A percentile compares a stretch with the other conserved stretches of the same genome.
Conservation (phyloP, 495 filamentous ascomycete genomes). For the Penicillium egyptiacum region DNA sequence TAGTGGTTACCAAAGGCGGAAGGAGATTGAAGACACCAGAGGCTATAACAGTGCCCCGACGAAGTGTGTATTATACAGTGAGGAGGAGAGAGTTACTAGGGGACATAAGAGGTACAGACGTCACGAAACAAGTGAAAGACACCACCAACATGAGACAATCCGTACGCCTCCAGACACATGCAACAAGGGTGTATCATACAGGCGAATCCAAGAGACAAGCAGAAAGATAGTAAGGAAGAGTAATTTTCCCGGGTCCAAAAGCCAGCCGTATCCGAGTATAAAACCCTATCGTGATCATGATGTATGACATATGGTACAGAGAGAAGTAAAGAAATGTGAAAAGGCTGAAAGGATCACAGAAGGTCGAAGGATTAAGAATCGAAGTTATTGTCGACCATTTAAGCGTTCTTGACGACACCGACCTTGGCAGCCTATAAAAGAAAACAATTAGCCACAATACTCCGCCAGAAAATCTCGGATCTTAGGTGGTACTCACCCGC, state of each 20-base stretch:
- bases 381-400: constrained; percentile 27
- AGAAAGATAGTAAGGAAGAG: constrained; percentile 27
- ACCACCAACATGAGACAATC: constrained; percentile 34
- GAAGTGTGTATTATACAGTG: constrained; percentile 37
- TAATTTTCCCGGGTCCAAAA: constrained; percentile 26
- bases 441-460: constrained; percentile 18
- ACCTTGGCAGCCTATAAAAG: constrained; percentile 76
- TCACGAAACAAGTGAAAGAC: constrained; percentile 24
- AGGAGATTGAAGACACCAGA: constrained; percentile 9
- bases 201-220: constrained; percentile 34
- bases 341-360: background rate
- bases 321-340: constrained; percentile 23
- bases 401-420: constrained; percentile 77
- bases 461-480: background rate
- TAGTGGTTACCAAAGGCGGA: background rate
- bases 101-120: constrained; percentile 21
- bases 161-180: constrained; percentile 39
- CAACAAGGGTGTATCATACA: constrained; percentile 46
- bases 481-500: constrained; percentile 53
- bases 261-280: constrained; percentile 28
- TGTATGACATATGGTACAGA: constrained; percentile 50
- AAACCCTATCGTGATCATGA: constrained; percentile 35
- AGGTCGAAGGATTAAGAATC: constrained; percentile 9
- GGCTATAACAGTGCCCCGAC: constrained; percentile 11
- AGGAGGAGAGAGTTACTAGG: constrained; percentile 38